A percentile compares a stretch with the other conserved stretches of the same genome.
These are phyloP conservation scores for Phaeotremella skinneri DNA, from an alignment of 768 basidiomycete genomes.

Conservation along the genomic window DNA sequence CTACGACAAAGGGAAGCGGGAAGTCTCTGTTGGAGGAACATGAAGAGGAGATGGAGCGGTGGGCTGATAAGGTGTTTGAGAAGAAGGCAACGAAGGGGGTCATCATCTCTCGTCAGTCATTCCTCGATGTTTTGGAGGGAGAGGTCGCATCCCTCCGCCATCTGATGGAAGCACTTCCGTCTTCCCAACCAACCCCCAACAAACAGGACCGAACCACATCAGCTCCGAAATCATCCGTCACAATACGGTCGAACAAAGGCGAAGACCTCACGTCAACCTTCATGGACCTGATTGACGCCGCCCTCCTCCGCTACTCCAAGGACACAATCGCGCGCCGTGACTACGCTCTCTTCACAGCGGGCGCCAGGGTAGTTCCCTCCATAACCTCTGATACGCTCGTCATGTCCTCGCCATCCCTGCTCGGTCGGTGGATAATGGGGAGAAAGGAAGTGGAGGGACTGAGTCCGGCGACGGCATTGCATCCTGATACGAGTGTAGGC, in stretches of 20 bases:
- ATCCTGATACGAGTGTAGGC: conserved; percentile 77
- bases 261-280: conserved; percentile 71
- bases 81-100: conserved; percentile 34
- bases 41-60: conserved; percentile 45
- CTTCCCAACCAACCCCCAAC: conserved; percentile 4
- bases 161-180: conserved; percentile 5
- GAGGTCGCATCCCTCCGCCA: conserved; percentile 46
- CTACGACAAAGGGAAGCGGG: not conserved
- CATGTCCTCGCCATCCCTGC: conserved; percentile 55
- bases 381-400: conserved; percentile 80
- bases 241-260: conserved; percentile 53
- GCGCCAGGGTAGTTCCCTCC: conserved; percentile 73
- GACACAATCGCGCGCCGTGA: conserved; percentile 80
- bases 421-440: conserved; percentile 58
- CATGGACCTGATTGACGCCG: conserved; percentile 69
- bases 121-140: conserved; percentile 49
- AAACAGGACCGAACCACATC: conserved; percentile 9
- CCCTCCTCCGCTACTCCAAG: conserved; percentile 67
- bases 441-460: conserved; percentile 59
- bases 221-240: conserved; percentile 13
- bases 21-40: conserved; percentile 44
- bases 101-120: conserved; percentile 46
- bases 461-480: conserved; percentile 80
- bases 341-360: conserved; percentile 78
- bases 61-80: conserved; percentile 48